Conservation (phyloP, 371 early-diverging fungal species). For the Mucor irregularis region DNA sequence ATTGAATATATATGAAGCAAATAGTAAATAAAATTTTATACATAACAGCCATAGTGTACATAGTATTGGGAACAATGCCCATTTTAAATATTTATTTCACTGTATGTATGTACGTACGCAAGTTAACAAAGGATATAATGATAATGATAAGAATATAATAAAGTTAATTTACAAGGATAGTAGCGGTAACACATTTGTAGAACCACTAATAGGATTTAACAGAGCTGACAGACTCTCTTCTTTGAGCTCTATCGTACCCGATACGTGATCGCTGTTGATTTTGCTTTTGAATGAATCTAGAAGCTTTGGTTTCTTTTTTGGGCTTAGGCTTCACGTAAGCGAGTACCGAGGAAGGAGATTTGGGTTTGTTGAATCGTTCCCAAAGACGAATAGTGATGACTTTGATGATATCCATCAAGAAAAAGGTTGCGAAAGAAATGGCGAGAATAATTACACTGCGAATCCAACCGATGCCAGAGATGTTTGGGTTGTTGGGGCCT, state of each 20-base stretch:
- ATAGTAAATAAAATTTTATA: too few species aligned
- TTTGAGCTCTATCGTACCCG: slow-evolving; percentile 40
- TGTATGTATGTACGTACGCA: too few species aligned
- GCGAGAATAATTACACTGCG: slow-evolving; percentile 63
- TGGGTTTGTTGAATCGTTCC: slow-evolving; percentile 30
- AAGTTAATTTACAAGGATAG: background rate
- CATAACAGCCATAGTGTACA: too few species aligned
- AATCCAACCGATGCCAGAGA: slow-evolving; percentile 55
- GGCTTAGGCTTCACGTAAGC: slow-evolving; percentile 16
- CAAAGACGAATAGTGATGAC: slow-evolving; percentile 74
- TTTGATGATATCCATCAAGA: slow-evolving; percentile 86
- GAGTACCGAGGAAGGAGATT: background rate
- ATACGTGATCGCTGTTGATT: slow-evolving; percentile 23
- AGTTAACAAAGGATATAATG: too few species aligned
- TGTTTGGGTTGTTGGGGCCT: slow-evolving; percentile 18
- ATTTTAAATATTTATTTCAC: too few species aligned
- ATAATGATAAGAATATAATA: too few species aligned
- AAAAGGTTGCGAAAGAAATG: slow-evolving; percentile 68
- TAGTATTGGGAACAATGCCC: too few species aligned
- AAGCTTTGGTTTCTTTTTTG: slow-evolving; percentile 8
- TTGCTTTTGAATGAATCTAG: slow-evolving; percentile 19
- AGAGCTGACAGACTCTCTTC: slow-evolving; percentile 35
- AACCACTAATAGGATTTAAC: slow-evolving; percentile 36
- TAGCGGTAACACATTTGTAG: background rate
- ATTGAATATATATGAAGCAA: too few species aligned